These are phyloP conservation scores for Fraxinus sp. DNA, from an alignment of 305 asterid genomes.

Conservation along the genomic window DNA sequence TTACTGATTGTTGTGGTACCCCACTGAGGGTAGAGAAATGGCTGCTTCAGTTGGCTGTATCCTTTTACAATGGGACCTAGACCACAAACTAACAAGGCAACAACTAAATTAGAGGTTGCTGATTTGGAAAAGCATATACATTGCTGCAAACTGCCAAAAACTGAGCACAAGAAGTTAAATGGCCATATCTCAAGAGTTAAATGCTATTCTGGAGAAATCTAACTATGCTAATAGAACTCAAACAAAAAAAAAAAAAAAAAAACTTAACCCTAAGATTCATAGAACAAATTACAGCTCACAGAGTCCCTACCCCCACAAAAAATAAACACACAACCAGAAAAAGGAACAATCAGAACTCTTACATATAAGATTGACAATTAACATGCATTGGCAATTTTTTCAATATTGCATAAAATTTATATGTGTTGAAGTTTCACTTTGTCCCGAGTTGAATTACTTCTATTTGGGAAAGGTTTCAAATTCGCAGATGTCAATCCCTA, in stretches of 20 bases:
- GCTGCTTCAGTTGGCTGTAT: constrained; percentile 22
- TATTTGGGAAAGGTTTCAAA: not conserved
- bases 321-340: not conserved
- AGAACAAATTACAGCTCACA: not conserved
- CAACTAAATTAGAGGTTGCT: constrained; percentile 3
- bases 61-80: constrained; percentile 18
- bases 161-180: too few relatives aligned
- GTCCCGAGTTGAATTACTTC: not conserved
- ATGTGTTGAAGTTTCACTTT: too few relatives aligned
- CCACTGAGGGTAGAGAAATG: constrained; percentile 17
- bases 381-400: not conserved
- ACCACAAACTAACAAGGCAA: constrained; percentile 14
- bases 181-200: not conserved
- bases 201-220: not conserved
- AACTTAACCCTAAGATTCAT: not conserved
- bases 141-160: not conserved
- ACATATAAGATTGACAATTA: not conserved
- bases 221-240: not conserved
- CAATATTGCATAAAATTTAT: not conserved
- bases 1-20: constrained; percentile 16
- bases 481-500: not conserved
- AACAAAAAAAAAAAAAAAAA: not conserved
- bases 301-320: not conserved
- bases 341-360: not conserved
- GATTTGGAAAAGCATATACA: constrained; percentile 16